Evolutionary conservation across 495 filamentous ascomycete species (phyloP).

Genomic region (Aspergillus leporis): DNA sequence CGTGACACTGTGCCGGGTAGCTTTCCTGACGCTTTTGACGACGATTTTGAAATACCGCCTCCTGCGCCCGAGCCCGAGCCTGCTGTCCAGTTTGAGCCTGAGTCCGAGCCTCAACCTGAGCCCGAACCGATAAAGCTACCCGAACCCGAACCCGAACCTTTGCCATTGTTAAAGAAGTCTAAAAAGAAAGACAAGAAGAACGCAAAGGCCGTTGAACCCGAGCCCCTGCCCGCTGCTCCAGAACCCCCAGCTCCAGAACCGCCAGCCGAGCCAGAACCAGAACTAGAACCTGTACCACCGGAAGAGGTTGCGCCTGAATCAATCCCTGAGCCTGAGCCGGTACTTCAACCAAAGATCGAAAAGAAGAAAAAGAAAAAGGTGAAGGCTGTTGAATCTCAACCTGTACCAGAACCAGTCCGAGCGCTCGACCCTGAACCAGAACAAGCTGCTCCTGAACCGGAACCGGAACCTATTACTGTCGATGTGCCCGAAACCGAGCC

Average conservation of each 20-base stretch:
- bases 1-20: constrained; percentile 44
- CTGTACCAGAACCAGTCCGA: constrained; percentile 19
- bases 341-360: constrained; percentile 4
- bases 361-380: constrained; percentile 22
- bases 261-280: constrained; percentile 20
- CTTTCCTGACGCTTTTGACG: constrained; percentile 37
- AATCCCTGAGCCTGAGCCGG: neutral
- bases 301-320: neutral
- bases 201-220: constrained; percentile 26
- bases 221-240: constrained; percentile 1
- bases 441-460: constrained; percentile 25
- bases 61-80: constrained; percentile 13
- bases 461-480: constrained; percentile 29
- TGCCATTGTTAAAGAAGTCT: constrained; percentile 16
- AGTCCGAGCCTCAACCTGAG: constrained; percentile 4
- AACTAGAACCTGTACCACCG: constrained; percentile 17
- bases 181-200: constrained; percentile 28
- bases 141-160: constrained; percentile 5
- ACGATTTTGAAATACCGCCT: constrained; percentile 20
- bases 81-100: constrained; percentile 2
- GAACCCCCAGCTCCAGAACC: neutral
- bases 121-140: constrained; percentile 9
- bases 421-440: constrained; percentile 26
- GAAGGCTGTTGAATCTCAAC: constrained; percentile 8
- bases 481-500: constrained; percentile 24